Base-by-base conservation (phyloP, 768 basidiomycete species). In the Pleurotus salmoneostramineus region DNA sequence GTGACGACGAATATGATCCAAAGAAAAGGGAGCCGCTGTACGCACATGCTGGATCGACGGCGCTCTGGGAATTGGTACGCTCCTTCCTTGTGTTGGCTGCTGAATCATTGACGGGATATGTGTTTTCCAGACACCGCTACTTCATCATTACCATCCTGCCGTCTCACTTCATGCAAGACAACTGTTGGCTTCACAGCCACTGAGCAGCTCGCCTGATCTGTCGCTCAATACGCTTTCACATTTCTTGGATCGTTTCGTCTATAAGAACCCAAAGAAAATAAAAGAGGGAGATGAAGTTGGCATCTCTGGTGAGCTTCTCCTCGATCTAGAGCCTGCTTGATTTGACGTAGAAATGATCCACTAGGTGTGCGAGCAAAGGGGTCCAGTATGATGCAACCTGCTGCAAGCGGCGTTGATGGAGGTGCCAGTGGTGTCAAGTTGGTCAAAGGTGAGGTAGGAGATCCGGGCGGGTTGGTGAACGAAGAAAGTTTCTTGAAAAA, bases 171-270 rank as follows among this genome's bases (percentile, higher is more conserved):
- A 95, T 64, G 89, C 94, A 0, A 82, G 81, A 5, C 92, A 97
- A 67, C 82, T 99, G 8, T 81, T 98, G 50, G 66, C 76, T 1
- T 82, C 80, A 6, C 78, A 87, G 49, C 87, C 89, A 0, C 74
- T 98, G 8, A 92, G 93, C 0, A 88, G 91, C 7, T 58, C 57
- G 12, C 33, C 57, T 0, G 95, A 98, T 66, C 88, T 99, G 49
- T 87, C 91, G 7, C 85, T 94, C 57, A 95, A 97, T 74, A 95
- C 95, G 0, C 83, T 98, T 21, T 88, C 91, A 0, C 92, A 95
- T 65, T 98, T 99, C 83, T 82, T 98, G 42, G 97, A 98, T 68
- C 85, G 95, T 2, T 98, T 98, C 74, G 92, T 98, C 44, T 98
- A 93, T 77, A 93, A 95, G 71, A 98, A 98, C 69, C 88, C 95